These are phyloP conservation scores for Paracoccidioides lutzii DNA, from an alignment of 2,329 filamentous ascomycete species.

Conservation along the genomic window DNA sequence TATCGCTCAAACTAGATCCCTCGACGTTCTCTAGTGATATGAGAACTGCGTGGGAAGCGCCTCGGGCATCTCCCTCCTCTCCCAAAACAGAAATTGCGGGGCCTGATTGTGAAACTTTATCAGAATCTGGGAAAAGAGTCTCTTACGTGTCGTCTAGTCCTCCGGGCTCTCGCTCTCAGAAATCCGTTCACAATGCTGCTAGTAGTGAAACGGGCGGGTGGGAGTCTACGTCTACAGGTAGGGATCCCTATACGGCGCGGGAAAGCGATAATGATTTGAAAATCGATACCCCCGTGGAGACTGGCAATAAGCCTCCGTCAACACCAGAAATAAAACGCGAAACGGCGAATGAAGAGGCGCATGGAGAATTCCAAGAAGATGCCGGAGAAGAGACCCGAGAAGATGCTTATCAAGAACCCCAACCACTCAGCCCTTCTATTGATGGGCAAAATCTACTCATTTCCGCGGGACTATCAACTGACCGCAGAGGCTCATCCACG, in stretches of 20 bases:
- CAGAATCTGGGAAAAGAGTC: not conserved
- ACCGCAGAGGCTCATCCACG: not conserved
- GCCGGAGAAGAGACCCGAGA: not conserved
- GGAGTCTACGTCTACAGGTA: too few species aligned
- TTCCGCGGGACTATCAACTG: not conserved
- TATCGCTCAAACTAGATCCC: slow-evolving; percentile 1
- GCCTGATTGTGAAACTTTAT: not conserved
- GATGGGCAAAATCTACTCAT: not conserved
- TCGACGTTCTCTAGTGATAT: not conserved
- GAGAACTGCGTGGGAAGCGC: not conserved
- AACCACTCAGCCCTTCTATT: not conserved
- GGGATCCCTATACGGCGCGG: not conserved
- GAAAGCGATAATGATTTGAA: not conserved
- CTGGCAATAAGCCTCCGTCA: not conserved
- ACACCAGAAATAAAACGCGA: too few species aligned
- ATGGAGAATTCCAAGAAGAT: not conserved
- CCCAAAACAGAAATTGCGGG: not conserved
- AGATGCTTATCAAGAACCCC: not conserved
- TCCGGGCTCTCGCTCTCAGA: not conserved
- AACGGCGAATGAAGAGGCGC: not conserved
- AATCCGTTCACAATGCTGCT: not conserved
- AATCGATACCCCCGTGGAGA: not conserved
- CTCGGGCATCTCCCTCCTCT: not conserved
- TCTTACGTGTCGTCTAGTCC: not conserved
- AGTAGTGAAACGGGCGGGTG: not conserved